These are phyloP conservation scores for Pleurotus pulmonarius DNA, from an alignment of 768 basidiomycete species.

Conservation along the genomic window DNA sequence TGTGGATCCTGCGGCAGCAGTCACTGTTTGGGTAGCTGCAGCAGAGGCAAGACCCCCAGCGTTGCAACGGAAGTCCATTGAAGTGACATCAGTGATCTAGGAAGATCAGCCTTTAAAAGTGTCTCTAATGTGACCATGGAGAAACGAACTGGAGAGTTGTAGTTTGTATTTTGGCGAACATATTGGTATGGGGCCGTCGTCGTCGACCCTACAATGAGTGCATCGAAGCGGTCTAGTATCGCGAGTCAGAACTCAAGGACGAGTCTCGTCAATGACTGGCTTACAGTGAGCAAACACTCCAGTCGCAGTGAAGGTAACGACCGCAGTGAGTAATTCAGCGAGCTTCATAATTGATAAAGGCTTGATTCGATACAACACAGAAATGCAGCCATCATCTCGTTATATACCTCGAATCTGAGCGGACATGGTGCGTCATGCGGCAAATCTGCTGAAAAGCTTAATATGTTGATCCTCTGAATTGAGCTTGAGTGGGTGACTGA, in stretches of 20 bases:
- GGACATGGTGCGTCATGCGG: too few relatives aligned
- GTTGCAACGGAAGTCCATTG: constrained; percentile 46
- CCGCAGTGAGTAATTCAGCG: too few relatives aligned
- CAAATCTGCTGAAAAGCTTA: too few relatives aligned
- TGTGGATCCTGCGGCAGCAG: constrained; percentile 36
- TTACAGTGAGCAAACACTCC: constrained; percentile 15
- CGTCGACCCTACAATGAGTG: constrained; percentile 34
- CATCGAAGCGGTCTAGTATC: constrained; percentile 38
- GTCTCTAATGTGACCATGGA: background rate
- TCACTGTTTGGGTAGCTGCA: constrained; percentile 35
- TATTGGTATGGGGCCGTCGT: constrained; percentile 36
- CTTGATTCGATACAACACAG: too few relatives aligned
- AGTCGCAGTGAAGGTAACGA: background rate
- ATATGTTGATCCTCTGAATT: too few relatives aligned
- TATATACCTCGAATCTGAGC: too few relatives aligned
- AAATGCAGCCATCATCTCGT: too few relatives aligned
- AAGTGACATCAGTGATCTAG: constrained; percentile 43
- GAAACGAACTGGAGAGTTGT: constrained; percentile 34
- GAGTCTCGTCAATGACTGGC: background rate
- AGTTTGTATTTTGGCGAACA: constrained; percentile 45
- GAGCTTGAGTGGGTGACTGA: too few relatives aligned
- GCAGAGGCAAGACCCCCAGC: constrained; percentile 30
- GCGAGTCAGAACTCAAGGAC: background rate
- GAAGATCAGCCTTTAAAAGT: background rate
- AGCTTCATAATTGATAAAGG: too few relatives aligned